A percentile compares a stretch with the other conserved stretches of the same genome.
Evolutionary conservation across 805 yeast genomes (phyloP).

Genomic region (Nakazawaea peltata): DNA sequence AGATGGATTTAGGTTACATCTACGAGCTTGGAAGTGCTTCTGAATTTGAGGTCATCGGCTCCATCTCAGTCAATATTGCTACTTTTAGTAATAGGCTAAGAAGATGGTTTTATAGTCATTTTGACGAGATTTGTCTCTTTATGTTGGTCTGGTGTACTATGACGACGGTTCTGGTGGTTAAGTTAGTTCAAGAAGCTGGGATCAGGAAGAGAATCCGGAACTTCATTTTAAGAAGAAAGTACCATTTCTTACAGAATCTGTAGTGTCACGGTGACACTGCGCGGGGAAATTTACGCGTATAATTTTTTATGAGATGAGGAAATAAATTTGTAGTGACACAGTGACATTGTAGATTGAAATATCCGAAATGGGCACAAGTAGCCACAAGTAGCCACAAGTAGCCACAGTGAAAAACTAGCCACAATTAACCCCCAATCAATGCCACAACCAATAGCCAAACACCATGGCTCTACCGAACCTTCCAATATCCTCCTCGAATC

Average conservation of each 20-base stretch:
- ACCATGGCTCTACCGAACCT: not conserved
- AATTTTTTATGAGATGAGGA: too few species aligned
- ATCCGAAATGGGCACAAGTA: too few species aligned
- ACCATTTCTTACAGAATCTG: conserved; percentile 7
- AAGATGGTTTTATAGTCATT: conserved; percentile 7
- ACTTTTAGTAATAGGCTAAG: not conserved
- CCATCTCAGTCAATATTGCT: not conserved
- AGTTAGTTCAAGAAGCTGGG: conserved; percentile 6
- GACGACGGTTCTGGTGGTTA: not conserved
- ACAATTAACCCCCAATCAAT: too few species aligned
- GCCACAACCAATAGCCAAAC: conserved; percentile 3
- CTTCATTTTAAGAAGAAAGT: conserved; percentile 4
- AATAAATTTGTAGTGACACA: too few species aligned
- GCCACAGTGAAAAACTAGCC: too few species aligned
- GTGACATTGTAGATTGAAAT: too few species aligned
- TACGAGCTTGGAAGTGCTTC: conserved; percentile 52
- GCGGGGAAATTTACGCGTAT: too few species aligned
- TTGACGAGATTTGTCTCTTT: conserved; percentile 5
- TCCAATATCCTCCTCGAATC: conserved; percentile 3
- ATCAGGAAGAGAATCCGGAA: not conserved
- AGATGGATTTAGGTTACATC: conserved; percentile 65
- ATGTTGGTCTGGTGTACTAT: conserved; percentile 4
- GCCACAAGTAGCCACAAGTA: too few species aligned
- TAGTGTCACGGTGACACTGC: too few species aligned
- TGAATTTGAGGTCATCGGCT: conserved; percentile 1